Conservation (phyloP, 345 rosid species). For the Boechera retrofracta region DNA sequence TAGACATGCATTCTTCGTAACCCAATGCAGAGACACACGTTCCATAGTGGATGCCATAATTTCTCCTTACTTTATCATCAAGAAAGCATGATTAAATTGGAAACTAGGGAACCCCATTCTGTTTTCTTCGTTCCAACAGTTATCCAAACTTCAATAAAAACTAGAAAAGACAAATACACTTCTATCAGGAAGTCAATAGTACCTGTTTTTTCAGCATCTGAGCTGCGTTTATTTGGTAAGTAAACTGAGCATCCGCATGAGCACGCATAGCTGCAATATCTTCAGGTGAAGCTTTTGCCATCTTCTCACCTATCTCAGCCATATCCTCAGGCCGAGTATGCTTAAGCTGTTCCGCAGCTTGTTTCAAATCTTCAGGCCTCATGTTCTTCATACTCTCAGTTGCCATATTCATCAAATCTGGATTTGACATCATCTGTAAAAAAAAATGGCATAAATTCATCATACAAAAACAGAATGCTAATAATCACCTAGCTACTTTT, state of each 20-base stretch:
- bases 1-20: neutral
- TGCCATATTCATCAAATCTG: conserved; percentile 96
- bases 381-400: conserved; percentile 89
- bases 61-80: neutral
- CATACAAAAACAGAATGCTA: conserved; percentile 7
- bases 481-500: neutral
- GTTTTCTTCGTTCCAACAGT: neutral
- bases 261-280: conserved; percentile 83
- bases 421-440: conserved; percentile 91
- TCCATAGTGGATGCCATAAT: neutral
- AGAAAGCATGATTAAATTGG: neutral
- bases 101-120: neutral
- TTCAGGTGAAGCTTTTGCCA: conserved; percentile 86
- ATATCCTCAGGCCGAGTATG: conserved; percentile 79
- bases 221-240: conserved; percentile 76
- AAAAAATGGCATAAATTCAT: neutral
- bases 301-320: conserved; percentile 88
- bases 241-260: conserved; percentile 74
- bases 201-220: conserved; percentile 89
- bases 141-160: no score
- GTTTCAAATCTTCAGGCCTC: conserved; percentile 86
- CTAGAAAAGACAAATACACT: neutral
- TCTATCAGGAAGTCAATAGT: neutral
- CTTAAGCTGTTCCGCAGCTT: conserved; percentile 92
- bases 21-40: neutral